A percentile compares a stretch with the other conserved stretches of the same genome.
These are phyloP conservation scores for Apostasia shenzhenica DNA, from an alignment of 106 monocot genomes.

Conservation along the genomic window DNA sequence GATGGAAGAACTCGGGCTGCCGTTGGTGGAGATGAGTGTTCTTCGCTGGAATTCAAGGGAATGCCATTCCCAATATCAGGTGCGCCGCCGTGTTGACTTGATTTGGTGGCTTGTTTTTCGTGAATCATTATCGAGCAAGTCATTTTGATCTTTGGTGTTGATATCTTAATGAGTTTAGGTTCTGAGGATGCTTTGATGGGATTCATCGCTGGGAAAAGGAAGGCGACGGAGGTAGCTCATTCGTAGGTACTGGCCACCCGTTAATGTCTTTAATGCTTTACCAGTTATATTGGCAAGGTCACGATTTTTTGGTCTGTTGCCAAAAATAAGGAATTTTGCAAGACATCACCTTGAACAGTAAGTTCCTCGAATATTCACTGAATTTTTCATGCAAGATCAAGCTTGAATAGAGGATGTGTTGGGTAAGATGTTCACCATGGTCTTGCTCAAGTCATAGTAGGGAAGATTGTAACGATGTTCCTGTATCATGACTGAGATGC, in stretches of 20 bases:
- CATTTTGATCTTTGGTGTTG: not conserved
- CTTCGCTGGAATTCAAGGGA: not conserved
- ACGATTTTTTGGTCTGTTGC: too few species aligned
- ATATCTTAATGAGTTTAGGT: conserved; percentile 18
- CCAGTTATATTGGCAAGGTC: not conserved
- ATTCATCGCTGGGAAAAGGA: conserved; percentile 58
- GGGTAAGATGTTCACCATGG: too few species aligned
- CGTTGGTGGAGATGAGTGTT: not conserved
- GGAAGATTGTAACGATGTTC: too few species aligned
- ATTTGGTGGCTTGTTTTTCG: not conserved
- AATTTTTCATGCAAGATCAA: too few species aligned
- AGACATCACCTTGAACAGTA: too few species aligned
- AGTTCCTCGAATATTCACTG: too few species aligned
- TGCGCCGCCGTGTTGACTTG: not conserved
- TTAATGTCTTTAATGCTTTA: not conserved
- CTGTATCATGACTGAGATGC: too few species aligned
- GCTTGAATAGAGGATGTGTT: too few species aligned
- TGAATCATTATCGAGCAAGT: not conserved
- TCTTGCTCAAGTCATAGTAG: too few species aligned
- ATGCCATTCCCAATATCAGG: conserved; percentile 8
- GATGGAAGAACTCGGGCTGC: not conserved
- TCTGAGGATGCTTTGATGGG: conserved; percentile 59
- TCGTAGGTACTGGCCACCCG: conserved; percentile 50
- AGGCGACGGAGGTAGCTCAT: conserved; percentile 85
- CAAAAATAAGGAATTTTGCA: too few species aligned